Base-by-base conservation (phyloP, 495 filamentous ascomycete species). In the Trichoderma asperelloides region DNA sequence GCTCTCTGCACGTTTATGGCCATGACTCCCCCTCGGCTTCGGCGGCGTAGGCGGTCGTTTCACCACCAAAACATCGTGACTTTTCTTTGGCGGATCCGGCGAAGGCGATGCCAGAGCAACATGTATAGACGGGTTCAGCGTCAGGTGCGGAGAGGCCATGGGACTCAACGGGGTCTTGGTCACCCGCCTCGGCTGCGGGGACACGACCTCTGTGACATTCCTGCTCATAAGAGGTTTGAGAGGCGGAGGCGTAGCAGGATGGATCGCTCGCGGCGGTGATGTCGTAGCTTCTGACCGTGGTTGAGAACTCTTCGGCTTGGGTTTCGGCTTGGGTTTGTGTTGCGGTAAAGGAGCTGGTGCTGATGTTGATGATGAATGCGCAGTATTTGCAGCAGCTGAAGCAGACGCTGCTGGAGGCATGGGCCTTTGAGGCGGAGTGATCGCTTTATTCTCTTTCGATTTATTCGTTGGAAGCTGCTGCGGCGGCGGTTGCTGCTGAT, bases 1-100 rank as follows among this genome's bases (percentile, higher is more conserved):
- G 13, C 16, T 13, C 23, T 15, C 55, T 15, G 13, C 3, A 3
- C 25, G 4, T 15, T 60, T 60, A 13, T 60, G 47, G 9, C 27
- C 25, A 27, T n/a, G n/a, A n/a, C 13, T 49, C 15, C 57, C 66
- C 12, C 66, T 7, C 1, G 66, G 66, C 47, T 67, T 67, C 39
- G 66, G 66, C 40, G 66, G 66, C 40, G 66, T 63, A 1, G 66
- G 66, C 1, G 66, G 57, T 21, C 39, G 57, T 9, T 41, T 40
- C 6, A 12, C 21, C 37, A 37, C 27, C 5, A 7, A 37, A 16
- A 37, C 37, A 37, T 15, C 13, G 7, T n/a, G 23, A 33, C 55
- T 28, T 43, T 49, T 45, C 43, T 65, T 65, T n/a, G 6, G 27
- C 12, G 64, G 64, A 49, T 65, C 64, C 5, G 64, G 64, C 13